A percentile compares a stretch with the other conserved stretches of the same genome.
Conservation (phyloP, 164 flowering plant genomes). For the Protea cynaroides region DNA sequence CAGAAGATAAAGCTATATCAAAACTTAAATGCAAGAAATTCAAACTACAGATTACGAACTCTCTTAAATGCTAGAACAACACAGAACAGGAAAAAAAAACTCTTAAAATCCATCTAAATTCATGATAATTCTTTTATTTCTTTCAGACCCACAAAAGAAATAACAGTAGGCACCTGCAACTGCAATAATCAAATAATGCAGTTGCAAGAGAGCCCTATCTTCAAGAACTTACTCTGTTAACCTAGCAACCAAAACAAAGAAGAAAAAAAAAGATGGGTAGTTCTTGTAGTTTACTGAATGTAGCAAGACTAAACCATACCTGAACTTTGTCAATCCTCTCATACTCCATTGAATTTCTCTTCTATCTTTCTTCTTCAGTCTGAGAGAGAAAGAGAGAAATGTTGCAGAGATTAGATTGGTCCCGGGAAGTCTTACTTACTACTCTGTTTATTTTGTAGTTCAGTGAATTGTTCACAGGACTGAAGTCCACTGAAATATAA, state of each 20-base stretch:
- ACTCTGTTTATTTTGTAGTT: slow-evolving; percentile 3
- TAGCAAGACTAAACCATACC: slow-evolving; percentile 31
- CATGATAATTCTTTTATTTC: neutral
- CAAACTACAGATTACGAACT: too few species aligned
- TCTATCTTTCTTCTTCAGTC: neutral
- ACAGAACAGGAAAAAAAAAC: too few species aligned
- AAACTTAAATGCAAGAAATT: too few species aligned
- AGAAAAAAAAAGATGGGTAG: slow-evolving; percentile 4
- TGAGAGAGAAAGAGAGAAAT: neutral
- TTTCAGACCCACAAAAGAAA: neutral
- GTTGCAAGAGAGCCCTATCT: neutral
- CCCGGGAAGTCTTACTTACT: neutral
- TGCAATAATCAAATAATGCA: too few species aligned
- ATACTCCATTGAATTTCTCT: slow-evolving; percentile 63
- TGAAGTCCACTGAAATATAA: neutral
- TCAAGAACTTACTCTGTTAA: too few species aligned
- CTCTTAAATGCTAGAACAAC: too few species aligned
- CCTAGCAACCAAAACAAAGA: too few species aligned
- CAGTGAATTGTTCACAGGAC: slow-evolving; percentile 2
- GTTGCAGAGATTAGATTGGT: neutral
- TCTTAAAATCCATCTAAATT: neutral
- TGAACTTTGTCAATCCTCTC: slow-evolving; percentile 83
- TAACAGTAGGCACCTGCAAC: too few species aligned
- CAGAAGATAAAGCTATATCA: too few species aligned
- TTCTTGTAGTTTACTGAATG: neutral